phyloP scores from a whole-genome alignment of 2,329 filamentous ascomycete species.

The Verticillium dahliae region DNA sequence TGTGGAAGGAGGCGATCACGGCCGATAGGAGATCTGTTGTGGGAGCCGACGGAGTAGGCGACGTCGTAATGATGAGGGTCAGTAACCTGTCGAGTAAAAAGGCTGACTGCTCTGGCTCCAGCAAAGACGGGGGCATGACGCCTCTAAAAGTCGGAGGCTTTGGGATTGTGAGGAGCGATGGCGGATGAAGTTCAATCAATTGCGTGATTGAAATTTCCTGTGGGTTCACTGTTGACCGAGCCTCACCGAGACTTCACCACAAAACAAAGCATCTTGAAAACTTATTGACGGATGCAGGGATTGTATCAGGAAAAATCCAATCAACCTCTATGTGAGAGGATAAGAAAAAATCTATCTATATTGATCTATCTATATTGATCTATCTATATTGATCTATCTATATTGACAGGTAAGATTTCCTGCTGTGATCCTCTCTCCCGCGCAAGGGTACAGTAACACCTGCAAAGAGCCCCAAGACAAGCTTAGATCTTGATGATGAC shows the following conservation, averaged over 20 bases:
- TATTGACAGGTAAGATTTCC: too few relatives aligned
- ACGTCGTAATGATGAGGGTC: conserved; percentile 46
- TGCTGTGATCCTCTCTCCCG: too few relatives aligned
- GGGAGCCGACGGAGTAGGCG: conserved; percentile 46
- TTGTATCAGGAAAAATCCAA: too few relatives aligned
- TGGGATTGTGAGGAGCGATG: not conserved
- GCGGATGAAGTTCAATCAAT: not conserved
- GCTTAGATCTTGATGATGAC: conserved; percentile 3
- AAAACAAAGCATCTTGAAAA: too few relatives aligned
- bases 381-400: too few relatives aligned
- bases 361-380: too few relatives aligned
- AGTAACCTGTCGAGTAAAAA: conserved; percentile 11
- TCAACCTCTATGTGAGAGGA: too few relatives aligned
- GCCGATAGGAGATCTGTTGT: conserved; percentile 43
- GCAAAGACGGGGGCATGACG: not conserved
- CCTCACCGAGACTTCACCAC: not conserved
- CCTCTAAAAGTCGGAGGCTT: not conserved
- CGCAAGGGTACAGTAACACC: too few relatives aligned
- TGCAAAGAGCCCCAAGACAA: too few relatives aligned
- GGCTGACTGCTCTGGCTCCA: not conserved
- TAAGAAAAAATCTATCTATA: too few relatives aligned
- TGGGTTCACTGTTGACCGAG: not conserved
- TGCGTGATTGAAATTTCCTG: not conserved
- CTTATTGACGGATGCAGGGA: too few relatives aligned
- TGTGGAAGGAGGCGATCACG: conserved; percentile 37